Evolutionary conservation across 805 yeast genomes (phyloP), one percentile per base, ranked within the genome.

Genomic region (Ogataea methanolica): DNA sequence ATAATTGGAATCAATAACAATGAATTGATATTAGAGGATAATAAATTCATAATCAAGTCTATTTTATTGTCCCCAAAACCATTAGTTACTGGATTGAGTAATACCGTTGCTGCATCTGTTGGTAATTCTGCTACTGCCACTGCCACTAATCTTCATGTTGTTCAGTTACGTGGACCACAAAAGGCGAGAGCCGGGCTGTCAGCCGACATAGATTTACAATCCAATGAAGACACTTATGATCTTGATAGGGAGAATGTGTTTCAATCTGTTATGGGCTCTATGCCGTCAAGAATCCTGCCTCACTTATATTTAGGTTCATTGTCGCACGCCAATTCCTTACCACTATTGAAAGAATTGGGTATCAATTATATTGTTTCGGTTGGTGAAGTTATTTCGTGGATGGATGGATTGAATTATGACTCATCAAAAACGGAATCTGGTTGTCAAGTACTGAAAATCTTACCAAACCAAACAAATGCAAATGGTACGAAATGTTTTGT

Each of bases 231-330:
- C 19, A 35, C 33, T 1, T 36, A 46, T 22, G 46, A 45, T 15
- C 41, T 40, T 0, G 45, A 36, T 2, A 43, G 19, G 17, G 58
- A 47, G 63, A 51, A 74, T 59, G 34, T 75, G 64, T 58, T 67
- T 44, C 56, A 54, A 47, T 56, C 53, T 14, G 66, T 66, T 35
- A 54, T 51, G 61, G 90, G 97, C 22, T 74, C 95, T 2, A 61
- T 92, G 22, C 98, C 98, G 1, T 89, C 97, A 0, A 70, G 87
- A 44, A 84, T 92, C 4, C 66, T 91, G 45, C 87, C 92, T 1
- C 91, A 91, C 64, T 65, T 92, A 51, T 92, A 90, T 59, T 70
- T 92, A 45, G 98, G 98, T 0, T 83, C 94, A 3, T 69, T 90
- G 46, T 77, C 68, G 41, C 97, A 92, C 68, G 97, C 97, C 4